Evolutionary conservation across 352 stramenopile genomes (phyloP).

Genomic region (Globisporangium ultimum): DNA sequence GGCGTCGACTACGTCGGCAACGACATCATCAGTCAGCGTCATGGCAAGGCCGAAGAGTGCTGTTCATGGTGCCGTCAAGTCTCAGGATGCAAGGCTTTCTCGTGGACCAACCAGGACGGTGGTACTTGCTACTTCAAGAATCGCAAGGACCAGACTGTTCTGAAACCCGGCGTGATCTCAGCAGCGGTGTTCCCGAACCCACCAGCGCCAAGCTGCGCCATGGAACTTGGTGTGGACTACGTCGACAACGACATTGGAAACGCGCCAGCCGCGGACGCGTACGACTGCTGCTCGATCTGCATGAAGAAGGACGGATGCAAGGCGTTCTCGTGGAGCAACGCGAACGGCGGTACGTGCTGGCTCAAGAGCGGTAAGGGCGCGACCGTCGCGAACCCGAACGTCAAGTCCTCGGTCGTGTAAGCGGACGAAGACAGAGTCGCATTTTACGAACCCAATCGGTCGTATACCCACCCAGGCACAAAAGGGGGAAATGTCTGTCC

Average conservation of each 20-base stretch:
- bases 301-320: constrained; percentile 21
- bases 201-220: too few species aligned
- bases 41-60: constrained; percentile 18
- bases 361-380: constrained; percentile 41
- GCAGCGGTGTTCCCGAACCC: too few species aligned
- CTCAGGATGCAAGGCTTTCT: constrained; percentile 4
- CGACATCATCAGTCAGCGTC: constrained; percentile 18
- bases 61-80: constrained; percentile 2
- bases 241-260: constrained; percentile 26
- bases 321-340: constrained; percentile 48
- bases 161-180: too few species aligned
- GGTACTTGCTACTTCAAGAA: constrained; percentile 10
- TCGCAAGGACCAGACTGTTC: constrained; percentile 12
- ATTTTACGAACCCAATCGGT: too few species aligned
- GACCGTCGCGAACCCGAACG: constrained; percentile 6
- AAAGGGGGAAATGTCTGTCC: too few species aligned
- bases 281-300: constrained; percentile 22
- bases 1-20: constrained; percentile 36
- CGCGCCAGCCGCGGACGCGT: constrained; percentile 16
- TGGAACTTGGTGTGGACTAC: constrained; percentile 13
- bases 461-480: too few species aligned
- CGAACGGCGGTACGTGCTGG: constrained; percentile 48
- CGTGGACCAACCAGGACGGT: constrained; percentile 2
- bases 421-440: too few species aligned
- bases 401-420: neutral